phyloP scores from a whole-genome alignment of 768 basidiomycete genomes.

The Baorangia bicolor region DNA sequence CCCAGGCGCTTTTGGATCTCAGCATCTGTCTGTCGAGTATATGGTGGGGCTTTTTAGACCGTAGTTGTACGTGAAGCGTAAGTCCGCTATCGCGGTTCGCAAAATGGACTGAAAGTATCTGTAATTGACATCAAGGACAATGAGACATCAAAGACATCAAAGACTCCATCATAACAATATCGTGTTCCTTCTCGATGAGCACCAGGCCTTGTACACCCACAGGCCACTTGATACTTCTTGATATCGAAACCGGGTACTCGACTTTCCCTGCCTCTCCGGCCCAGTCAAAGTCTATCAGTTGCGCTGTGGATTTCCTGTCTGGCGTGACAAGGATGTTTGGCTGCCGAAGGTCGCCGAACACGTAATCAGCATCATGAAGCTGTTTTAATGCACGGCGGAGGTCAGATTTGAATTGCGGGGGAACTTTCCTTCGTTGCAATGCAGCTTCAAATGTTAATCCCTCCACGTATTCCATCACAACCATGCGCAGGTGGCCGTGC shows the following conservation, averaged over 20 bases:
- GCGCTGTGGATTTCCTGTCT: not conserved
- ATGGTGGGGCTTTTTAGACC: too few relatives aligned
- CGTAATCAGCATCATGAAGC: slow-evolving; percentile 33
- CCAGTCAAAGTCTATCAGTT: slow-evolving; percentile 3
- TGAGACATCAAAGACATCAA: too few relatives aligned
- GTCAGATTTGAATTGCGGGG: slow-evolving; percentile 15
- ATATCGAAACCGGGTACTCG: not conserved
- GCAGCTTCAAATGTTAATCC: slow-evolving; percentile 1
- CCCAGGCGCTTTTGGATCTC: too few relatives aligned
- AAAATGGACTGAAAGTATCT: too few relatives aligned
- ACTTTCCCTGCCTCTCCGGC: not conserved
- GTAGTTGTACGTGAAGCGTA: too few relatives aligned
- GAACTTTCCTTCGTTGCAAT: not conserved
- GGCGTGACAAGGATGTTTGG: slow-evolving; percentile 34
- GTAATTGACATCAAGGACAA: too few relatives aligned
- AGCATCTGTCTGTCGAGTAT: too few relatives aligned
- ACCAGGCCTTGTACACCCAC: not conserved
- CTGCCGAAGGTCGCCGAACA: slow-evolving; percentile 38
- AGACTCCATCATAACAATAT: slow-evolving; percentile 19
- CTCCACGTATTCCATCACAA: slow-evolving; percentile 40
- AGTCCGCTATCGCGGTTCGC: too few relatives aligned
- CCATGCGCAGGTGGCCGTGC: slow-evolving; percentile 27
- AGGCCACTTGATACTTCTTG: not conserved
- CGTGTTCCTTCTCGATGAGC: slow-evolving; percentile 1
- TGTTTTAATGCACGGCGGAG: slow-evolving; percentile 16